These are phyloP conservation scores for Cystobasidium pallidum DNA, from an alignment of 1,284 basidiomycete genomes.

Conservation along the genomic window DNA sequence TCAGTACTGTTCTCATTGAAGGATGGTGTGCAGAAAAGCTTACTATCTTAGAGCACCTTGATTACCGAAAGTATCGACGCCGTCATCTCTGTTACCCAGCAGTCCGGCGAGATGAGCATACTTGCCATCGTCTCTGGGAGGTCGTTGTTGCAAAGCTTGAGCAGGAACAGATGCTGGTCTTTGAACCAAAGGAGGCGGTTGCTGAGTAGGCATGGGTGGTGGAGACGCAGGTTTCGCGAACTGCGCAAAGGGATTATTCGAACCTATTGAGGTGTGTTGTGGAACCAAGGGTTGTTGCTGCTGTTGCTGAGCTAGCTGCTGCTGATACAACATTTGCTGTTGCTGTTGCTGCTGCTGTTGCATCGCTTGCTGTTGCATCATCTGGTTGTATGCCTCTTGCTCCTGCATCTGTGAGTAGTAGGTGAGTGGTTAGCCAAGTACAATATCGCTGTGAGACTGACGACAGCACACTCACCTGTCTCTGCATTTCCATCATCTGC, in stretches of 20 bases:
- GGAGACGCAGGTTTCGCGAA: constrained; percentile 49
- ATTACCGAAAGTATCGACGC: constrained; percentile 93
- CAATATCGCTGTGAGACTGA: too few species aligned
- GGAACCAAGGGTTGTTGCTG: constrained; percentile 59
- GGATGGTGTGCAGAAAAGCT: not conserved
- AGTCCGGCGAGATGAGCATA: constrained; percentile 76
- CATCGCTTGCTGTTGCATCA: constrained; percentile 56
- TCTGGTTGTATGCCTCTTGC: constrained; percentile 59
- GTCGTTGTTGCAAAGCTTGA: constrained; percentile 46
- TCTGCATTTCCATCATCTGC: constrained; percentile 52
- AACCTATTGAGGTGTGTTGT: constrained; percentile 69
- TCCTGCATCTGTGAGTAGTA: constrained; percentile 50
- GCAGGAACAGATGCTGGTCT: constrained; percentile 50
- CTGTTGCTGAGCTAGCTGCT: constrained; percentile 56
- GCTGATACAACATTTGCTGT: constrained; percentile 53
- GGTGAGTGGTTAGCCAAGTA: too few species aligned
- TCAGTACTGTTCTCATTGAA: not conserved
- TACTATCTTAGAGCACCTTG: constrained; percentile 67
- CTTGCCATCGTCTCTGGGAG: constrained; percentile 64
- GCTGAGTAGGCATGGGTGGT: constrained; percentile 40
- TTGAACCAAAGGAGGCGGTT: constrained; percentile 45
- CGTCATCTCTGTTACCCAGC: constrained; percentile 70
- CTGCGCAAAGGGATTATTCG: constrained; percentile 88
- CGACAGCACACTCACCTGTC: constrained; percentile 53
- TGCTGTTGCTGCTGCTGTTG: constrained; percentile 66